These are phyloP conservation scores for Mrakia blollopis DNA, from an alignment of 768 basidiomycete species.

Conservation along the genomic window DNA sequence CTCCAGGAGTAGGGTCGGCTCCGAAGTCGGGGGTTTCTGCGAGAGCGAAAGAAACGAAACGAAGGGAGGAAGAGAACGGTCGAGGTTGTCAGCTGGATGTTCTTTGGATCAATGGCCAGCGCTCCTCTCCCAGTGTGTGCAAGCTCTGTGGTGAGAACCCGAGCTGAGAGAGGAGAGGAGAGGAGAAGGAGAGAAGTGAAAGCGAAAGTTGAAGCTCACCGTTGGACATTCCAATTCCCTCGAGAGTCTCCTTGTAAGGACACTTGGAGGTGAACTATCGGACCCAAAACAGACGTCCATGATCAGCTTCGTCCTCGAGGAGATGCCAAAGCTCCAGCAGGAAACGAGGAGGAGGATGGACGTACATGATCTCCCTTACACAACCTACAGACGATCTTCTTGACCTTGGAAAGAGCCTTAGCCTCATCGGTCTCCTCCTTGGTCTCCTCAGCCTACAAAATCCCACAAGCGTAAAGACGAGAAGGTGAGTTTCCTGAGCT, in stretches of 20 bases:
- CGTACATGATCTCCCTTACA: conserved; percentile 82
- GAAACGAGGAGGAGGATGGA: not conserved
- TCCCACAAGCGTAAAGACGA: too few relatives aligned
- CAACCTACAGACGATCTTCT: conserved; percentile 84
- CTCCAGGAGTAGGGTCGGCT: conserved; percentile 45
- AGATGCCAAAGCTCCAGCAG: not conserved
- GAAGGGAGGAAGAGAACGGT: conserved; percentile 11
- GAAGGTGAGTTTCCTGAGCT: too few relatives aligned
- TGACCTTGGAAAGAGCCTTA: conserved; percentile 53
- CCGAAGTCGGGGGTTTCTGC: conserved; percentile 49
- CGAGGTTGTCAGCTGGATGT: not conserved
- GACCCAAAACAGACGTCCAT: not conserved
- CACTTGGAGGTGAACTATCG: conserved; percentile 82
- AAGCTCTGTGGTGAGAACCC: not conserved
- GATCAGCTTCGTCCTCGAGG: not conserved
- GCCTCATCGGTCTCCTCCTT: conserved; percentile 38
- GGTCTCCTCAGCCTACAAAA: conserved; percentile 34
- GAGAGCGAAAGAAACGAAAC: not conserved
- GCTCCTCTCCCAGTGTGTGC: not conserved
- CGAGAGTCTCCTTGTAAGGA: conserved; percentile 92
- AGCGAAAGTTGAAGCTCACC: not conserved
- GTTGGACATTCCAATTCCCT: conserved; percentile 54
- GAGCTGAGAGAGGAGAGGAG: conserved; percentile 13
- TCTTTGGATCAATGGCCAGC: too few relatives aligned
- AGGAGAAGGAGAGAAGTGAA: not conserved